Percentiles rank a stretch among this genome's conserved stretches.
Evolutionary conservation across 148 eudicot genomes (phyloP).

Genomic region (Rhododendron kiyosumense): DNA sequence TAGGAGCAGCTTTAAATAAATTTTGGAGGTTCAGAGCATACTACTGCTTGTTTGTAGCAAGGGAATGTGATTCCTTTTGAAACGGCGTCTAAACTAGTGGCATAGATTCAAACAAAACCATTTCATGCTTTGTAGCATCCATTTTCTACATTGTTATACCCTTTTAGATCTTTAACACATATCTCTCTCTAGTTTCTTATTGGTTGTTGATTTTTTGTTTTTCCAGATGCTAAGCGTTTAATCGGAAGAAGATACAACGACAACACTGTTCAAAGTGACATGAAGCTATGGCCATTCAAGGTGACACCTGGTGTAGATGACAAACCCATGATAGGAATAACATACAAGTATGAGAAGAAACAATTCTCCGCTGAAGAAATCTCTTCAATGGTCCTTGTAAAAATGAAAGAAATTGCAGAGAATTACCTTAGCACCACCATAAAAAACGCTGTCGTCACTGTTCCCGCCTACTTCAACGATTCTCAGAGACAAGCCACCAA

Average conservation of each 20-base stretch:
- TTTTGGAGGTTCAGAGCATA: too few relatives aligned
- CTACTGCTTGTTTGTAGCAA: not conserved
- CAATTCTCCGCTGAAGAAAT: slow-evolving; percentile 3
- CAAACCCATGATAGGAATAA: not conserved
- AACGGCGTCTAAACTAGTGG: not conserved
- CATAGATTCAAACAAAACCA: not conserved
- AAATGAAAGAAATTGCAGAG: not conserved
- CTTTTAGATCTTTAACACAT: not conserved
- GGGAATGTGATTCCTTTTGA: not conserved
- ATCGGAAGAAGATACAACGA: not conserved
- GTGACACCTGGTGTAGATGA: not conserved
- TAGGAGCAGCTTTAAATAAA: too few relatives aligned
- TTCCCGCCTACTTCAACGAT: not conserved
- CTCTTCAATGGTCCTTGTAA: not conserved
- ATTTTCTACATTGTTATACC: not conserved
- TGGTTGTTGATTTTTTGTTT: not conserved
- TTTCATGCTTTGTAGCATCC: not conserved
- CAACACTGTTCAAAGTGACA: not conserved
- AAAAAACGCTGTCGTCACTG: not conserved
- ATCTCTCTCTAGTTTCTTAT: not conserved
- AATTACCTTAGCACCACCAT: not conserved
- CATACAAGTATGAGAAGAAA: not conserved
- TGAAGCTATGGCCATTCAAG: not conserved
- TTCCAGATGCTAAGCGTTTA: not conserved
- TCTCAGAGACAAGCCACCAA: not conserved